Conservation (phyloP, 306 rosid genomes). For the Trifolium pratense region DNA sequence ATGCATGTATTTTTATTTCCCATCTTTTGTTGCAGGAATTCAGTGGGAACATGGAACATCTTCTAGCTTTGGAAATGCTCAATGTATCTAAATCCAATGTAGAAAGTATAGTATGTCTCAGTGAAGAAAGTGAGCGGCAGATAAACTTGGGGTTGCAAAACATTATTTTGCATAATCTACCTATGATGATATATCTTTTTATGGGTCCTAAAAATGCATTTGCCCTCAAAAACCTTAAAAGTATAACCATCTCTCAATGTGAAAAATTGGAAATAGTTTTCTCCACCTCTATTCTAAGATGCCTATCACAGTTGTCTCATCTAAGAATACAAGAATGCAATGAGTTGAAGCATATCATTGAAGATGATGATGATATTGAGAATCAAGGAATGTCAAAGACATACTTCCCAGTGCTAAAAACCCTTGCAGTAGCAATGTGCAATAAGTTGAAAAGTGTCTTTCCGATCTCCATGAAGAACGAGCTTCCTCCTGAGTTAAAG, state of each 20-base stretch:
- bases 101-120: neutral
- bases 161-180: accelerated
- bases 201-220: neutral
- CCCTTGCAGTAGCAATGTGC: neutral
- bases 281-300: neutral
- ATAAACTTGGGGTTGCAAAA: neutral
- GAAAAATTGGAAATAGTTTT: constrained; percentile 17
- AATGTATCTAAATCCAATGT: neutral
- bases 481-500: neutral
- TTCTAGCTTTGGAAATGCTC: neutral
- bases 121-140: neutral
- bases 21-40: neutral
- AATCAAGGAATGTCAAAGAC: neutral
- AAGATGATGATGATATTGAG: constrained; percentile 16
- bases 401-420: constrained; percentile 8
- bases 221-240: neutral
- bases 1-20: no score
- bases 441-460: neutral
- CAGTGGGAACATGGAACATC: neutral
- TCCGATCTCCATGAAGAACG: neutral
- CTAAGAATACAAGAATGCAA: neutral
- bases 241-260: accelerated
- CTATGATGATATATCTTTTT: neutral
- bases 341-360: constrained; percentile 29
- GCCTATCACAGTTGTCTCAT: neutral